phyloP scores from a whole-genome alignment of 73 alveolate genomes.

The Symbiodinium pilosum region DNA sequence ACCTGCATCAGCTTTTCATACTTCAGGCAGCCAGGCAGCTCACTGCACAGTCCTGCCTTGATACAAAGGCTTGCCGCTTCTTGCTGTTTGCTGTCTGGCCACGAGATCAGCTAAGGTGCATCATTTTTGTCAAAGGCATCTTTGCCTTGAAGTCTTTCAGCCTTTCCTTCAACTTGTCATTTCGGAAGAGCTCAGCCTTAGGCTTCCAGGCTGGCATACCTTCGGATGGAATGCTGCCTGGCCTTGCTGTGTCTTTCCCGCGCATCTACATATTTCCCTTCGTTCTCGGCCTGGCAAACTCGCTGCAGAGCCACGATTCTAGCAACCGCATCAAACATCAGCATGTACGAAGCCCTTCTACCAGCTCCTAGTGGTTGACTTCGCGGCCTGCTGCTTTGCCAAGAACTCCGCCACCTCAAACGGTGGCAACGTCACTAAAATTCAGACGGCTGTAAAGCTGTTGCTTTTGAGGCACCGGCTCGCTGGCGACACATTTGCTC shows the following conservation, averaged over 20 bases:
- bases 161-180: background rate
- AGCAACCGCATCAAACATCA: no score
- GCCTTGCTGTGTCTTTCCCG: constrained; percentile 48
- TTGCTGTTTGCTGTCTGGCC: constrained; percentile 56
- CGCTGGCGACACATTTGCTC: constrained; percentile 59
- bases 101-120: background rate
- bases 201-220: background rate
- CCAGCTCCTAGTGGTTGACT: no score
- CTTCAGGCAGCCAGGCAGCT: background rate
- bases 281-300: constrained; percentile 43
- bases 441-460: no score
- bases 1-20: constrained; percentile 7
- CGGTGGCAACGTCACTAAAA: no score
- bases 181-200: background rate
- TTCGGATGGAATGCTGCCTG: background rate
- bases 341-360: no score
- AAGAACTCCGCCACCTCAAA: constrained; percentile 75
- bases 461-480: no score
- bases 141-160: background rate
- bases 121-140: no score
- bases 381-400: constrained; percentile 61
- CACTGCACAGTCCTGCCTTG: constrained; percentile 6
- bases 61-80: constrained; percentile 78
- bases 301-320: no score
- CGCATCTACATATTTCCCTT: constrained; percentile 37